A percentile compares a stretch with the other conserved stretches of the same genome.
Conservation (phyloP, 768 basidiomycete genomes). For the Termitomyces sp. region DNA sequence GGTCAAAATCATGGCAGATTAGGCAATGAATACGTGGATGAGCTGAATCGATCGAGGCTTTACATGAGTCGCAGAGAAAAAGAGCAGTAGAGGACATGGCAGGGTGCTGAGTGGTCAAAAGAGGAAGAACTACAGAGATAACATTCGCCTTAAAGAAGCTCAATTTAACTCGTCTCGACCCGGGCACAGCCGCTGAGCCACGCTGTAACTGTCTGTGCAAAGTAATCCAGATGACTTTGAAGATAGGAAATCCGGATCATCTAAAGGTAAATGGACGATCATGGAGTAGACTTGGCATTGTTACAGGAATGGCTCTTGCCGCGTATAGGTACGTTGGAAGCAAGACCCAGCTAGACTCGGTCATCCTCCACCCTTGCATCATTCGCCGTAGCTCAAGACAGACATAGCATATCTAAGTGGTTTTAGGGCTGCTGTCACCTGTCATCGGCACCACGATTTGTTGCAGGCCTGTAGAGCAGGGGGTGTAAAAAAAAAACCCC, state of each 20-base stretch:
- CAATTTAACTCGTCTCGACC: background rate
- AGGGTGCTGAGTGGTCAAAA: background rate
- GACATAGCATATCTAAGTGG: background rate
- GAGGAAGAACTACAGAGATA: background rate
- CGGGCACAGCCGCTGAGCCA: background rate
- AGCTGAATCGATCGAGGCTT: background rate
- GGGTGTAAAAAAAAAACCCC: too few relatives aligned
- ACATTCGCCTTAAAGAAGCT: background rate
- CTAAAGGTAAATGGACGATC: background rate
- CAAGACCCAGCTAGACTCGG: background rate
- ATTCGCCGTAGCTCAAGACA: background rate
- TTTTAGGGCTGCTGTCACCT: background rate
- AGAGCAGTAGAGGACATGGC: background rate
- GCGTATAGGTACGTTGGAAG: background rate
- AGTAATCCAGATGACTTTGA: background rate
- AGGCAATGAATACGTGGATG: constrained; percentile 8
- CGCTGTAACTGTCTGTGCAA: background rate
- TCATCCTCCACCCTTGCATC: background rate
- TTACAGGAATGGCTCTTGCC: background rate
- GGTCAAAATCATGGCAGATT: constrained; percentile 8
- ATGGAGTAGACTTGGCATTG: background rate
- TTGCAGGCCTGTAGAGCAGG: background rate
- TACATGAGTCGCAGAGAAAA: constrained; percentile 7
- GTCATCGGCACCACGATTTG: background rate
- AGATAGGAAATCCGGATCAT: background rate